Conservation (phyloP, 2,329 filamentous ascomycete genomes). For the Laburnicola sp. region DNA sequence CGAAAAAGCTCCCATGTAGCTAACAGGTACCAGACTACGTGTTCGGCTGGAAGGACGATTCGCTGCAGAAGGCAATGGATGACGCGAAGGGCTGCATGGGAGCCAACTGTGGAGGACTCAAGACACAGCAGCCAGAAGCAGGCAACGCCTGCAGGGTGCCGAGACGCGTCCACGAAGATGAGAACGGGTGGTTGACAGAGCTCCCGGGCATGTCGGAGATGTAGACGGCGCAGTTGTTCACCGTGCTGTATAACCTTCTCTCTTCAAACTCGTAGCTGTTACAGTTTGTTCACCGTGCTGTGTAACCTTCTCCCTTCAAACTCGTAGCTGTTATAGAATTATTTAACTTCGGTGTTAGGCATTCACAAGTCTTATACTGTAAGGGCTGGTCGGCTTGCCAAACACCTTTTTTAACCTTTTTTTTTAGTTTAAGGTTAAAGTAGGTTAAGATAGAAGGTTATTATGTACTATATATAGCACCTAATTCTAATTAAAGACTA, state of each 20-base stretch:
- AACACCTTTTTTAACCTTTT: no score
- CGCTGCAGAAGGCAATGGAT: conserved; percentile 38
- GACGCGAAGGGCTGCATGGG: conserved; percentile 34
- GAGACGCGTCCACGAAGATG: conserved; percentile 28
- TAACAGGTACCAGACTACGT: conserved; percentile 24
- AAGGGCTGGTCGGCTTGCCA: no score
- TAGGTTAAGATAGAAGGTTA: no score
- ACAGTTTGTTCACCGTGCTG: no score
- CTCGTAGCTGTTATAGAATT: no score
- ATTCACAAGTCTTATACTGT: no score
- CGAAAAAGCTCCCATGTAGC: no score
- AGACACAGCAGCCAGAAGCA: conserved; percentile 27
- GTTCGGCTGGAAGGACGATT: conserved; percentile 37
- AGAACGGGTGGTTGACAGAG: conserved; percentile 26
- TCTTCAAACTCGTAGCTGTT: not conserved
- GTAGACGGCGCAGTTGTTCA: not conserved
- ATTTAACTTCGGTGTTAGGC: no score
- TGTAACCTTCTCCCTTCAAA: no score
- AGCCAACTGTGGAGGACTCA: conserved; percentile 30
- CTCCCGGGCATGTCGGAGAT: conserved; percentile 22
- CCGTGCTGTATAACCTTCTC: not conserved
- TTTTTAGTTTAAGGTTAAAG: no score
- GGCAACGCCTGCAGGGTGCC: conserved; percentile 29
- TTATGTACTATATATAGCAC: no score
- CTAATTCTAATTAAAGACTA: no score